phyloP scores from a whole-genome alignment of 1,284 basidiomycete genomes.

The Xanthoconium separans region DNA sequence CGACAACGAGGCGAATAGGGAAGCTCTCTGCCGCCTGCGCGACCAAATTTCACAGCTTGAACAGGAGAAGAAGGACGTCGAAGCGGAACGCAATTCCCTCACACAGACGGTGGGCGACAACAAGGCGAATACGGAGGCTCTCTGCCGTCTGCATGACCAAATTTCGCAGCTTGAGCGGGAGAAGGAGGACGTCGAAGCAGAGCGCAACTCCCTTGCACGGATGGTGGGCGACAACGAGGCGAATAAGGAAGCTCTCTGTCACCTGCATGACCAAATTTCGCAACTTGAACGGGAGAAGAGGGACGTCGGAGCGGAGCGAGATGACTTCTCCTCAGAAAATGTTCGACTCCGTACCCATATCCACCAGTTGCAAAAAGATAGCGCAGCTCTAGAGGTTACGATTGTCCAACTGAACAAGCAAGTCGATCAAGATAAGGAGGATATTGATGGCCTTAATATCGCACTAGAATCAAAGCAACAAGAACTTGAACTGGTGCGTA shows the following conservation, averaged over 20 bases:
- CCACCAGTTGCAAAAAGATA: slow-evolving; percentile 73
- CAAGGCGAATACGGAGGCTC: slow-evolving; percentile 62
- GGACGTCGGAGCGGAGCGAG: slow-evolving; percentile 39
- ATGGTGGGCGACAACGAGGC: neutral
- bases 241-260: neutral
- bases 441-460: slow-evolving; percentile 77
- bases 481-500: slow-evolving; percentile 79
- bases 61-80: slow-evolving; percentile 19
- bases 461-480: slow-evolving; percentile 89
- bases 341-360: slow-evolving; percentile 64
- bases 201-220: slow-evolving; percentile 5
- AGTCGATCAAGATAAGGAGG: slow-evolving; percentile 69
- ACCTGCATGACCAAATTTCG: slow-evolving; percentile 21
- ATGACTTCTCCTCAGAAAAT: slow-evolving; percentile 58
- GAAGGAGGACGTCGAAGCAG: slow-evolving; percentile 37
- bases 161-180: slow-evolving; percentile 63
- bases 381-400: slow-evolving; percentile 79
- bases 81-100: slow-evolving; percentile 7
- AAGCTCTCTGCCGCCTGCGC: neutral
- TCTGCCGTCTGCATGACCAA: slow-evolving; percentile 59
- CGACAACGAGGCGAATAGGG: neutral
- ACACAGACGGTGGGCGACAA: slow-evolving; percentile 31
- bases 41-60: slow-evolving; percentile 18
- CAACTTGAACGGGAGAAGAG: slow-evolving; percentile 43
- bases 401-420: slow-evolving; percentile 73